Conservation (phyloP, 768 basidiomycete genomes). For the Lanmaoa pseudosensibilis region DNA sequence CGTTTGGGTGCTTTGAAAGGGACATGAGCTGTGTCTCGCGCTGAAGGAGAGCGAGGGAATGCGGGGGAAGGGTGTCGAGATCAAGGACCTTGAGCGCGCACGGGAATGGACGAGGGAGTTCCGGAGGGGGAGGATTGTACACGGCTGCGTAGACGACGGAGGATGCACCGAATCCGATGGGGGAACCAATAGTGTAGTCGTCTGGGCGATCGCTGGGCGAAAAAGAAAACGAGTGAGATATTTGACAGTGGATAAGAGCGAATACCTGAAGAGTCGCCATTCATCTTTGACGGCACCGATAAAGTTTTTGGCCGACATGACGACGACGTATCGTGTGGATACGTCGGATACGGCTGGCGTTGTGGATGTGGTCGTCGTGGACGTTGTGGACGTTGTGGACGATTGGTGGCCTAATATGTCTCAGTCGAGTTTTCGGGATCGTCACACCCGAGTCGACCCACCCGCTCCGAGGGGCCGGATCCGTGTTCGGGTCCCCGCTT, state of each 20-base stretch:
- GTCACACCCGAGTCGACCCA: neutral
- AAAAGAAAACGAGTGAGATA: neutral
- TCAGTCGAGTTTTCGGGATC: neutral
- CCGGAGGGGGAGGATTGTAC: conserved; percentile 48
- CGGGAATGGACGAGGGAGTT: conserved; percentile 43
- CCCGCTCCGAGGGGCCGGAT: conserved; percentile 18
- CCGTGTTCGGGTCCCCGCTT: conserved; percentile 18
- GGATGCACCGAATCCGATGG: conserved; percentile 90
- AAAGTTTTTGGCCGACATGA: conserved; percentile 40
- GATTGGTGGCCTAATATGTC: neutral
- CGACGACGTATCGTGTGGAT: neutral
- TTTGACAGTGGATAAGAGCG: neutral
- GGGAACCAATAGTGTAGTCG: conserved; percentile 74
- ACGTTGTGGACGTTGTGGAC: neutral
- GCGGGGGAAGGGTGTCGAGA: conserved; percentile 73
- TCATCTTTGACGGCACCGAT: conserved; percentile 85
- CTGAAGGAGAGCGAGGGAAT: conserved; percentile 69
- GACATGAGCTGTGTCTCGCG: conserved; percentile 92
- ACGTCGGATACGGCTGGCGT: neutral
- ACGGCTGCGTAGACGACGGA: conserved; percentile 85
- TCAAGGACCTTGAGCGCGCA: conserved; percentile 91
- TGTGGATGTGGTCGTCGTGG: conserved; percentile 1
- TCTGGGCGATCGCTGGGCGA: conserved; percentile 55
- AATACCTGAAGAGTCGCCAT: conserved; percentile 78
- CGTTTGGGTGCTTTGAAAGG: conserved; percentile 89